phyloP scores from a whole-genome alignment of 495 filamentous ascomycete species.

The Neurospora sp. region DNA sequence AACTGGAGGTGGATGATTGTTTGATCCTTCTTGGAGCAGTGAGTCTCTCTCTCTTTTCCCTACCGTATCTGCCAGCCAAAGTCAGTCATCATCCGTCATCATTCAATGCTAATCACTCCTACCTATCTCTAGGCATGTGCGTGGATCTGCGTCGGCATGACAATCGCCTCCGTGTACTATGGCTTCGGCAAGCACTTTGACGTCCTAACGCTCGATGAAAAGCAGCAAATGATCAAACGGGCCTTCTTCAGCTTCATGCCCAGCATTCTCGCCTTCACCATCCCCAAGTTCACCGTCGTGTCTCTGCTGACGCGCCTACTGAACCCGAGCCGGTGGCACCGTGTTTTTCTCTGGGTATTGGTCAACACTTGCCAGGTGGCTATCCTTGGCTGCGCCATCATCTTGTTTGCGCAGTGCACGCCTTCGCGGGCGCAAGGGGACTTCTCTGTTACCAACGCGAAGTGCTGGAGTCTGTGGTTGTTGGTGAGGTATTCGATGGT shows the following conservation, averaged over 20 bases:
- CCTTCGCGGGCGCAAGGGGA: slow-evolving; percentile 15
- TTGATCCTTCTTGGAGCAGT: slow-evolving; percentile 12
- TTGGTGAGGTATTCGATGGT: slow-evolving; percentile 34
- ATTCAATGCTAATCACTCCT: neutral
- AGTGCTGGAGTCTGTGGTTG: slow-evolving; percentile 25
- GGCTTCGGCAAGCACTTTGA: slow-evolving; percentile 13
- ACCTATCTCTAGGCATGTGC: neutral
- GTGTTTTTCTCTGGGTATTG: slow-evolving; percentile 16
- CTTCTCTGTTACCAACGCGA: neutral
- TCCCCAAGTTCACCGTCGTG: slow-evolving; percentile 19
- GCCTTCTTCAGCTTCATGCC: slow-evolving; percentile 17
- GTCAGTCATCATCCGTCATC: neutral
- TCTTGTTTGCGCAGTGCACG: slow-evolving; percentile 19
- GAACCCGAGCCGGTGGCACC: slow-evolving; percentile 7
- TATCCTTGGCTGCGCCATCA: slow-evolving; percentile 10
- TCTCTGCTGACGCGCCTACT: slow-evolving; percentile 16
- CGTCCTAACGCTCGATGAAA: neutral
- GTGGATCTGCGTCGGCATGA: slow-evolving; percentile 2
- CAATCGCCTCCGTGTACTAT: neutral
- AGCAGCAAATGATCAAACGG: slow-evolving; percentile 4
- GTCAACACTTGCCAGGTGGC: slow-evolving; percentile 16
- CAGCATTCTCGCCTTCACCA: slow-evolving; percentile 14
- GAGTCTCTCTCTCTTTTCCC: neutral
- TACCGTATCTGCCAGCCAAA: neutral
- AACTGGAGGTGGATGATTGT: slow-evolving; percentile 18